Evolutionary conservation across 2,329 filamentous ascomycete species (phyloP).

Genomic region (Basipetospora chlamydospora): DNA sequence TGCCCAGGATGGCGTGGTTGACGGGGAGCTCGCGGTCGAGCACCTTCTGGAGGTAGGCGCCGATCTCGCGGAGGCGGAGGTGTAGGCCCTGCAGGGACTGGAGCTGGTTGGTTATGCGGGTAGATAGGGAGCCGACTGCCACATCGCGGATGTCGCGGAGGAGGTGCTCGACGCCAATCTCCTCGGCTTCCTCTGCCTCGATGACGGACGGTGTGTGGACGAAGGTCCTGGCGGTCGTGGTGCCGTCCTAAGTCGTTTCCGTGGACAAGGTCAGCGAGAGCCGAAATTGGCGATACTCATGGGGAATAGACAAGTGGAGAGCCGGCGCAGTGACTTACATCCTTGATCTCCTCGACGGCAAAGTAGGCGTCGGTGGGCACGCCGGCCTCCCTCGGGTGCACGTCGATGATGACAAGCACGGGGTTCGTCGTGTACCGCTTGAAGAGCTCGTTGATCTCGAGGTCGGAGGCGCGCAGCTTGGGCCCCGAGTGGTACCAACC

Average conservation of each 20-base stretch:
- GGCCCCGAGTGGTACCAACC: slow-evolving; percentile 99
- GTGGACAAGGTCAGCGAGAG: too few species aligned
- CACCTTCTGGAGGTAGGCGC: slow-evolving; percentile 89
- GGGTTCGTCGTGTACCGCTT: slow-evolving; percentile 98
- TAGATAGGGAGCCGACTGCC: slow-evolving; percentile 89
- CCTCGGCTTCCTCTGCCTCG: slow-evolving; percentile 96
- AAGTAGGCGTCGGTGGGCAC: slow-evolving; percentile 99
- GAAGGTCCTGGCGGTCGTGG: slow-evolving; percentile 91
- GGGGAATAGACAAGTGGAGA: slow-evolving; percentile 5
- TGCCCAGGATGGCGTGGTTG: slow-evolving; percentile 93
- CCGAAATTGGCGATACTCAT: slow-evolving; percentile 7
- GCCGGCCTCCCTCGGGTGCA: slow-evolving; percentile 93
- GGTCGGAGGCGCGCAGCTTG: slow-evolving; percentile 87
- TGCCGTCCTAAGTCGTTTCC: slow-evolving; percentile 81
- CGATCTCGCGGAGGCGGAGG: slow-evolving; percentile 86
- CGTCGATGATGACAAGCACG: slow-evolving; percentile 92
- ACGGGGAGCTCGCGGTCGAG: slow-evolving; percentile 83
- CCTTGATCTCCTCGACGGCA: slow-evolving; percentile 98
- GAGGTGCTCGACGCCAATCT: slow-evolving; percentile 96
- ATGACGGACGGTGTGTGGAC: slow-evolving; percentile 97
- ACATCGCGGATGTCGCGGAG: slow-evolving; percentile 97
- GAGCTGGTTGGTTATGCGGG: slow-evolving; percentile 91
- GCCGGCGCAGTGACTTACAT: slow-evolving; percentile 50
- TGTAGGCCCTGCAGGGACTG: slow-evolving; percentile 95
- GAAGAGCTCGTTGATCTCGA: slow-evolving; percentile 99